phyloP scores from a whole-genome alignment of 352 stramenopile genomes.

The Globisporangium nodosum region DNA sequence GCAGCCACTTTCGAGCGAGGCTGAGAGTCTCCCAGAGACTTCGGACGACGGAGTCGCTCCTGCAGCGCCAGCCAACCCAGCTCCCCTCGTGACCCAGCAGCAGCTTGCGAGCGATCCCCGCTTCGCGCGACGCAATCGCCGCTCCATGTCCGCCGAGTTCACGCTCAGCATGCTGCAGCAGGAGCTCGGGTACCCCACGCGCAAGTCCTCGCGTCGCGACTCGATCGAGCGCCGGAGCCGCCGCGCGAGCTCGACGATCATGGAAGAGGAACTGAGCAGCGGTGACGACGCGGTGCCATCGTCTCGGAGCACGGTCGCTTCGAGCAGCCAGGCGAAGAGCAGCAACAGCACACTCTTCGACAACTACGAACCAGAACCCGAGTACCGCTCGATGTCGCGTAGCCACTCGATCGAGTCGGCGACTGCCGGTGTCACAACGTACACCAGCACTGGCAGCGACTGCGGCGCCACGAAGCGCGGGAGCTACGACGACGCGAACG shows the following conservation, averaged over 20 bases:
- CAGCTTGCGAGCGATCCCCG: conserved; percentile 6
- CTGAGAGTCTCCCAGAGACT: background rate
- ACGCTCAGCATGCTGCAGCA: conserved; percentile 60
- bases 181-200: conserved; percentile 66
- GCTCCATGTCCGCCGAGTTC: conserved; percentile 54
- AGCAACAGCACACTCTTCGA: background rate
- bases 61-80: background rate
- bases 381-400: conserved; percentile 3
- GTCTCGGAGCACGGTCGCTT: background rate
- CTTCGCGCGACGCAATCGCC: conserved; percentile 20
- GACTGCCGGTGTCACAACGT: background rate
- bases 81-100: background rate
- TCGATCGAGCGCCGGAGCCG: conserved; percentile 19
- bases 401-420: conserved; percentile 9
- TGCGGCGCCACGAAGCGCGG: conserved; percentile 14
- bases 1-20: background rate
- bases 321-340: background rate
- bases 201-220: conserved; percentile 15
- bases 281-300: background rate
- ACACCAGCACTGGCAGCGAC: conserved; percentile 12
- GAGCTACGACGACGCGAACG: conserved; percentile 14
- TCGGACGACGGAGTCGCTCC: background rate
- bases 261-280: conserved; percentile 22
- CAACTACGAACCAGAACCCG: conserved; percentile 9
- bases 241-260: conserved; percentile 29